A percentile compares a stretch with the other conserved stretches of the same genome.
Conservation (phyloP, 345 rosid genomes). For the Lepidium africanum region DNA sequence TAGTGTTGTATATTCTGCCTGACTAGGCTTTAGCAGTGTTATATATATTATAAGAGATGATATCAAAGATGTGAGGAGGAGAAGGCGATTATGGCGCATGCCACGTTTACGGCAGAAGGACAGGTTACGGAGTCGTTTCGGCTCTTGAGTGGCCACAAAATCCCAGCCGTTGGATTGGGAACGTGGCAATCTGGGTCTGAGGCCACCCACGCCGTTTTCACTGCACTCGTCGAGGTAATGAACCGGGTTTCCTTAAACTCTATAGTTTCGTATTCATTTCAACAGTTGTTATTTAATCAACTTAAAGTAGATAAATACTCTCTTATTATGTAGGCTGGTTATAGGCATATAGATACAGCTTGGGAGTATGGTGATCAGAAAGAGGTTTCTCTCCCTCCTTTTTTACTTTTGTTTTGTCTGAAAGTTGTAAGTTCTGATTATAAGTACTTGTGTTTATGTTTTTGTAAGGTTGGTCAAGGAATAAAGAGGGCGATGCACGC, state of each 20-base stretch:
- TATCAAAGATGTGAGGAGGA: background rate
- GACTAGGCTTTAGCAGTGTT: background rate
- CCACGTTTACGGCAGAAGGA: slow-evolving; percentile 21
- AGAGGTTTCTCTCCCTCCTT: slow-evolving; percentile 19
- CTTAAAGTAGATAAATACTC: too few relatives aligned
- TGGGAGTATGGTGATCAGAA: slow-evolving; percentile 36
- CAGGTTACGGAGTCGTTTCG: slow-evolving; percentile 32
- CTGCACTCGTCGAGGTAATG: slow-evolving; percentile 43
- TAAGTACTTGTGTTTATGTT: background rate
- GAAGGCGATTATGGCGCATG: slow-evolving; percentile 32
- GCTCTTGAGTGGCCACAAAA: slow-evolving; percentile 41
- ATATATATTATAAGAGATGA: background rate
- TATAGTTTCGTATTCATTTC: too few relatives aligned
- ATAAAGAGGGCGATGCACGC: slow-evolving; percentile 42
- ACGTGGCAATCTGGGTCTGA: slow-evolving; percentile 41
- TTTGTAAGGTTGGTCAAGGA: slow-evolving; percentile 35
- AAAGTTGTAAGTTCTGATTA: background rate
- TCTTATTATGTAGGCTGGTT: slow-evolving; percentile 32
- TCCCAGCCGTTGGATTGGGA: slow-evolving; percentile 53
- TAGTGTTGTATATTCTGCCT: slow-evolving; percentile 1
- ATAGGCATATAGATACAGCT: slow-evolving; percentile 51
- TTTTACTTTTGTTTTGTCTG: background rate
- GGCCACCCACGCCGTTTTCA: slow-evolving; percentile 32
- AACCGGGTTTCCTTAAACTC: too few relatives aligned
- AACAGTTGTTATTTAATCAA: too few relatives aligned